Evolutionary conservation across 2,329 filamentous ascomycete genomes (phyloP).

Genomic region (Trichoderma atrobrunneum): DNA sequence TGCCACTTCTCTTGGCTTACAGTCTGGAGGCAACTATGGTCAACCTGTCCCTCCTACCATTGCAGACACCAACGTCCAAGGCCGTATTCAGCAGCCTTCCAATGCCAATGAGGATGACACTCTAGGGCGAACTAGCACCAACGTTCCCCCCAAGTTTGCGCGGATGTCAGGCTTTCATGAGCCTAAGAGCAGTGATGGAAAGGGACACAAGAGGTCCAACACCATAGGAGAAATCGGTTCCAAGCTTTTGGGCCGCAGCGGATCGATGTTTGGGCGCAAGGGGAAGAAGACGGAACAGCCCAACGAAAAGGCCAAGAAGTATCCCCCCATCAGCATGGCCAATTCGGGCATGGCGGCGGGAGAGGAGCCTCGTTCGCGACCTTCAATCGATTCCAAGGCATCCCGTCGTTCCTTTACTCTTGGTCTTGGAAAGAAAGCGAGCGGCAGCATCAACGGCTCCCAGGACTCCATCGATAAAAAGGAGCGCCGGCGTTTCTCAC

Average conservation of each 20-base stretch:
- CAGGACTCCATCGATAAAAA: constrained; percentile 57
- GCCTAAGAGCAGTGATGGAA: constrained; percentile 41
- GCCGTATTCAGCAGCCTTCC: constrained; percentile 77
- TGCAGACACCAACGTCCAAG: constrained; percentile 84
- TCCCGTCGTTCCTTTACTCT: constrained; percentile 69
- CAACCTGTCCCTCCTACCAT: constrained; percentile 85
- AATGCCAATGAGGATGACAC: constrained; percentile 62
- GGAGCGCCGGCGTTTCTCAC: constrained; percentile 65
- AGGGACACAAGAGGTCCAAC: constrained; percentile 67
- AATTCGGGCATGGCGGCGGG: constrained; percentile 46
- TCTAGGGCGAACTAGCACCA: constrained; percentile 61
- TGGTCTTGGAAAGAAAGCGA: constrained; percentile 67
- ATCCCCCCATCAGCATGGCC: constrained; percentile 90
- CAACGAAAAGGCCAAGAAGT: constrained; percentile 65
- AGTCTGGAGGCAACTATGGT: constrained; percentile 69
- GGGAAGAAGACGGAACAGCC: constrained; percentile 47
- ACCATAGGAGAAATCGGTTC: constrained; percentile 79
- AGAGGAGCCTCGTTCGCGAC: constrained; percentile 50
- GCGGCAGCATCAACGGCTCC: constrained; percentile 60
- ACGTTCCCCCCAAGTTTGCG: constrained; percentile 57
- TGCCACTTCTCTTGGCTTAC: constrained; percentile 61
- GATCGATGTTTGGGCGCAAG: constrained; percentile 72
- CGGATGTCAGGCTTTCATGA: constrained; percentile 57
- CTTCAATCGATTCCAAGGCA: constrained; percentile 66
- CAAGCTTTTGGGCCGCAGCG: constrained; percentile 79